Evolutionary conservation across 352 stramenopile genomes (phyloP).

Genomic region (Elongisporangium anandrum): DNA sequence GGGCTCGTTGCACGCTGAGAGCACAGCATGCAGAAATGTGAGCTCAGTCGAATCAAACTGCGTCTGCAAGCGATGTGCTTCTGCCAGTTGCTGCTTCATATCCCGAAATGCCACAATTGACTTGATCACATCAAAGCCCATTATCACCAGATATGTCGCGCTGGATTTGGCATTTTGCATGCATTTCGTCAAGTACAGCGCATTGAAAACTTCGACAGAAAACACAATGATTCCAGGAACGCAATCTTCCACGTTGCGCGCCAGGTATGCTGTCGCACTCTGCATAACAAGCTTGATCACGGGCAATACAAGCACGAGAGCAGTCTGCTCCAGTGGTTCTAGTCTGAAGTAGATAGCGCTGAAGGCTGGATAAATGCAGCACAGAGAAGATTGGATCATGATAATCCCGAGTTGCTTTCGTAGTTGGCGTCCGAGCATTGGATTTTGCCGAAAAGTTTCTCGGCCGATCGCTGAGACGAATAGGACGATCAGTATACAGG

Average conservation of each 20-base stretch:
- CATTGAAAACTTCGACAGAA: slow-evolving; percentile 21
- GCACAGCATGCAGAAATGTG: too few relatives aligned
- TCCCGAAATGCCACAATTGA: too few relatives aligned
- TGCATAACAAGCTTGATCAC: slow-evolving; percentile 17
- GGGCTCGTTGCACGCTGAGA: too few relatives aligned
- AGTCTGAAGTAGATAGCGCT: slow-evolving; percentile 9
- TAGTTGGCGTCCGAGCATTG: too few relatives aligned
- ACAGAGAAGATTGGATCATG: slow-evolving; percentile 6
- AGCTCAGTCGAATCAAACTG: too few relatives aligned
- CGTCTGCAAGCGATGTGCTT: too few relatives aligned
- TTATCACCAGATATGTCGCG: slow-evolving; percentile 11
- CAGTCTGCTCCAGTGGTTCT: background rate
- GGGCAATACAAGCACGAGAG: slow-evolving; percentile 10
- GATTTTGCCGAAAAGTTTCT: too few relatives aligned
- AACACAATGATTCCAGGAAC: slow-evolving; percentile 17
- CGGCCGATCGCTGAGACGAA: slow-evolving; percentile 12
- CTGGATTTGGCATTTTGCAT: slow-evolving; percentile 22
- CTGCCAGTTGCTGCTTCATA: too few relatives aligned
- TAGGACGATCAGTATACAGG: slow-evolving; percentile 9
- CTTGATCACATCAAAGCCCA: slow-evolving; percentile 4
- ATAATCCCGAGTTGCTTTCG: slow-evolving; percentile 3
- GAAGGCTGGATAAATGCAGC: slow-evolving; percentile 14
- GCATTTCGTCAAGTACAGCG: slow-evolving; percentile 23
- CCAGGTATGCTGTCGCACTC: slow-evolving; percentile 9
- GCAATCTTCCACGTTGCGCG: slow-evolving; percentile 15